Percentiles rank a stretch among this genome's conserved stretches.
These are phyloP conservation scores for Claviceps pusilla DNA, from an alignment of 2,329 filamentous ascomycete genomes.

Conservation along the genomic window DNA sequence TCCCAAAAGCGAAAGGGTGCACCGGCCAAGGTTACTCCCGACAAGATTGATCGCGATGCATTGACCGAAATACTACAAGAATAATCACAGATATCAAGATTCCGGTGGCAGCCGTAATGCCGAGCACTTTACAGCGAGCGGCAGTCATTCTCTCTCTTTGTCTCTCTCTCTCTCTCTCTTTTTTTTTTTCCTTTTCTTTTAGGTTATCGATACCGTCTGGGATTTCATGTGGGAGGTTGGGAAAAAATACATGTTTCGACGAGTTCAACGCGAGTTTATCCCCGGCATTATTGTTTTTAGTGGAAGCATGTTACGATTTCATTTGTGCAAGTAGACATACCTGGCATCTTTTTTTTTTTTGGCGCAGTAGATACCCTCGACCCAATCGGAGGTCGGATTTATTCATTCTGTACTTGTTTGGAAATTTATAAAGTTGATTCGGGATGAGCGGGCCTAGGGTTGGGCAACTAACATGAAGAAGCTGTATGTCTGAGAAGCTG, in stretches of 20 bases:
- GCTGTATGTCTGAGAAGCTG: no score
- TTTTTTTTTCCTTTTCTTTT: no score
- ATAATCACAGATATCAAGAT: constrained; percentile 1
- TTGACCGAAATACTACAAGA: constrained; percentile 41
- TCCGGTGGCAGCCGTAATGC: neutral
- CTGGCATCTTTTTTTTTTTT: constrained; percentile 1
- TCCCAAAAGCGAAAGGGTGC: constrained; percentile 35
- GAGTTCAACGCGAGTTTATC: neutral
- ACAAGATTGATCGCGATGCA: constrained; percentile 42
- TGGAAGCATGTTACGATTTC: neutral
- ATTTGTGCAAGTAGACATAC: neutral
- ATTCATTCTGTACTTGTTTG: neutral
- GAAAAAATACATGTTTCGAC: neutral
- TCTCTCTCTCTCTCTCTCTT: no score
- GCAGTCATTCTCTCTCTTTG: neutral
- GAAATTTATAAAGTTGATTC: no score
- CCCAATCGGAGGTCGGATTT: constrained; percentile 1
- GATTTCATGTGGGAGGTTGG: neutral
- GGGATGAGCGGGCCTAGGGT: no score
- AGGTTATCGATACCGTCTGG: no score
- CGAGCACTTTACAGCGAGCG: neutral
- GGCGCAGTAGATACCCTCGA: constrained; percentile 4
- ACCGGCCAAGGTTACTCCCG: constrained; percentile 41
- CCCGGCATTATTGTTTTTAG: neutral
- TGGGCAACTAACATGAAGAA: no score